These are phyloP conservation scores for Histomonas meleagridis DNA, from an alignment of 208 protist species.

Conservation along the genomic window DNA sequence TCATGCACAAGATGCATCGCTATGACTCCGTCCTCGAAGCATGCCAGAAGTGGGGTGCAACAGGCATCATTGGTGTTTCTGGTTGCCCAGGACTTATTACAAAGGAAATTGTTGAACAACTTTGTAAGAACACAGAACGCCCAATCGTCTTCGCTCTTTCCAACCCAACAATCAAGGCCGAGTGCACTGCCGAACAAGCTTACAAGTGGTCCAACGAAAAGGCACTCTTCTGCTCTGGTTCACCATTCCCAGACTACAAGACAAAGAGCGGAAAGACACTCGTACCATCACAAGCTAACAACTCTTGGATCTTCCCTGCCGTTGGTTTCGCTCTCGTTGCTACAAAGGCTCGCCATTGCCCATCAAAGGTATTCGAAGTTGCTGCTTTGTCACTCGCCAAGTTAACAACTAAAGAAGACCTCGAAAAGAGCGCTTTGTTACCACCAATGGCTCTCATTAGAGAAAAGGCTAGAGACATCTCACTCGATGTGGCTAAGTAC, in stretches of 20 bases:
- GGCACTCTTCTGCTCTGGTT: neutral
- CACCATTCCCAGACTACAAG: neutral
- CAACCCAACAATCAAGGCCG: neutral
- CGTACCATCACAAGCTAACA: neutral
- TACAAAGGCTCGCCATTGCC: neutral
- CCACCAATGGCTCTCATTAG: no score
- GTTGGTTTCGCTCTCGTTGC: neutral
- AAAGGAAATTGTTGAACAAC: neutral
- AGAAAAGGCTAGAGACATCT: neutral
- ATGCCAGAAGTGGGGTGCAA: neutral
- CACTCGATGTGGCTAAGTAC: neutral
- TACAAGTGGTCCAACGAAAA: neutral
- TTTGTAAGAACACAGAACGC: neutral
- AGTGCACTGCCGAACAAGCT: neutral
- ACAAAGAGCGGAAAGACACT: neutral
- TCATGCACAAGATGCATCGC: neutral
- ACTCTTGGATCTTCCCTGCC: constrained; percentile 33
- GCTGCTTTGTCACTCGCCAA: neutral
- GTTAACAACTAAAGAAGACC: neutral
- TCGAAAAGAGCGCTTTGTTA: neutral
- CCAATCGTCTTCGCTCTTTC: constrained; percentile 5
- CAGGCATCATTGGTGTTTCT: constrained; percentile 20
- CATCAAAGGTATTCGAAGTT: neutral
- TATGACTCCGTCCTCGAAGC: neutral
- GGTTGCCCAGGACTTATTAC: constrained; percentile 12